Percentiles rank a stretch among this genome's conserved stretches.
phyloP scores from a whole-genome alignment of 768 basidiomycete species.

The Pilatotrama ljubarskyi region DNA sequence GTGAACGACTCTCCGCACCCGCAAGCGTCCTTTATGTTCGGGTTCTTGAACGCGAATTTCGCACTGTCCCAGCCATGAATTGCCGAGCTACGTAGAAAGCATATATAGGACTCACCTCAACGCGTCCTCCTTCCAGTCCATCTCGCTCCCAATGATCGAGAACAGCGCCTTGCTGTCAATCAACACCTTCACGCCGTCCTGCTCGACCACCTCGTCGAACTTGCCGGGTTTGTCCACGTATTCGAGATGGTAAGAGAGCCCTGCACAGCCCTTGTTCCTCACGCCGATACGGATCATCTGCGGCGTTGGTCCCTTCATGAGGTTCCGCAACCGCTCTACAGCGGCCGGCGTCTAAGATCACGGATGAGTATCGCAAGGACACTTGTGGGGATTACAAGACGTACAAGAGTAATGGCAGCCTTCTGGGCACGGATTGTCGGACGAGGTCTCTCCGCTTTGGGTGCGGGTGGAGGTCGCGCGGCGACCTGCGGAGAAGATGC shows the following conservation, averaged over 20 bases:
- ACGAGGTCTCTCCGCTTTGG: conserved; percentile 61
- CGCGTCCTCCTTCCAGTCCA: conserved; percentile 97
- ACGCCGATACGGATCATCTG: conserved; percentile 95
- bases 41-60: conserved; percentile 84
- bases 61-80: conserved; percentile 47
- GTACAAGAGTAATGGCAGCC: conserved; percentile 75
- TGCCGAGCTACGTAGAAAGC: neutral
- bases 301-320: conserved; percentile 82
- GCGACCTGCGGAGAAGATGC: conserved; percentile 70
- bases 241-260: conserved; percentile 86
- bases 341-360: conserved; percentile 74
- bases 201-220: conserved; percentile 96
- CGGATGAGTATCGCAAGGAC: neutral
- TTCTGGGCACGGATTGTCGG: conserved; percentile 71
- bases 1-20: conserved; percentile 94
- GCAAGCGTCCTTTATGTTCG: conserved; percentile 93
- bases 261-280: conserved; percentile 97
- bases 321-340: conserved; percentile 65
- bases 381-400: neutral
- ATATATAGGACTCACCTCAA: conserved; percentile 61
- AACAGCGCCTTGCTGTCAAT: conserved; percentile 98
- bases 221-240: conserved; percentile 88
- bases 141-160: conserved; percentile 97
- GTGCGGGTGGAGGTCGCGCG: conserved; percentile 69
- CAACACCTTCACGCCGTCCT: conserved; percentile 90